These are phyloP conservation scores for Clathrus columnatus DNA, from an alignment of 768 basidiomycete genomes.

Conservation along the genomic window DNA sequence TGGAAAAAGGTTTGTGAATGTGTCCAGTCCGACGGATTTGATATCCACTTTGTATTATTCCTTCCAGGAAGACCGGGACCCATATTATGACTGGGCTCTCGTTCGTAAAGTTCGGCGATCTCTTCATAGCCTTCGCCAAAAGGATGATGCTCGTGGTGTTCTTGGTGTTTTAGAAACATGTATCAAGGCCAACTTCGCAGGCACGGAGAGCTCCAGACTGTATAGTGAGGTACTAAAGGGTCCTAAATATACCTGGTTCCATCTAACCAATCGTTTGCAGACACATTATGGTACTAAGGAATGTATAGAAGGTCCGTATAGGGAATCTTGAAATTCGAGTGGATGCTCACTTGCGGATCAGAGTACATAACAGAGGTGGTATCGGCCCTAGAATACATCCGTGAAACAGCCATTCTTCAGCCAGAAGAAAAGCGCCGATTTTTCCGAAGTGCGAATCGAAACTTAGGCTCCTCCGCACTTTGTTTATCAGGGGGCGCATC, in stretches of 20 bases:
- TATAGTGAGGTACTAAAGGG: conserved; percentile 67
- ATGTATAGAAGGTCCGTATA: conserved; percentile 65
- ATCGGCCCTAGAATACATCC: conserved; percentile 63
- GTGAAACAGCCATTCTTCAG: conserved; percentile 62
- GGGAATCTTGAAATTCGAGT: not conserved
- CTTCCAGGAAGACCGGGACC: conserved; percentile 57
- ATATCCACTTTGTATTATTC: not conserved
- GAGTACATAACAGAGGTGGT: conserved; percentile 79
- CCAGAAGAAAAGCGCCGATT: conserved; percentile 87
- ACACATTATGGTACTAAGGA: conserved; percentile 90
- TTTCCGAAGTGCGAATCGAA: conserved; percentile 82
- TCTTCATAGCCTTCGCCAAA: conserved; percentile 58
- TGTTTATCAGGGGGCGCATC: conserved; percentile 95
- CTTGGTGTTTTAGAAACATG: conserved; percentile 89
- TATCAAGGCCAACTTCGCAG: conserved; percentile 87
- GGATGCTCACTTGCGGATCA: conserved; percentile 22
- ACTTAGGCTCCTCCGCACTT: conserved; percentile 83
- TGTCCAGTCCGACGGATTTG: not conserved
- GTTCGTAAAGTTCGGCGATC: conserved; percentile 70
- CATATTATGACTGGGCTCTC: conserved; percentile 87
- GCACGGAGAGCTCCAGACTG: conserved; percentile 74
- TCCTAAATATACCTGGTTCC: conserved; percentile 12
- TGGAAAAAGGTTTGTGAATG: conserved; percentile 58
- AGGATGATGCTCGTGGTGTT: conserved; percentile 75
- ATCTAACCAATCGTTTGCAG: conserved; percentile 31